phyloP scores from a whole-genome alignment of 2,329 filamentous ascomycete species.

The Ophiocordyceps australis region DNA sequence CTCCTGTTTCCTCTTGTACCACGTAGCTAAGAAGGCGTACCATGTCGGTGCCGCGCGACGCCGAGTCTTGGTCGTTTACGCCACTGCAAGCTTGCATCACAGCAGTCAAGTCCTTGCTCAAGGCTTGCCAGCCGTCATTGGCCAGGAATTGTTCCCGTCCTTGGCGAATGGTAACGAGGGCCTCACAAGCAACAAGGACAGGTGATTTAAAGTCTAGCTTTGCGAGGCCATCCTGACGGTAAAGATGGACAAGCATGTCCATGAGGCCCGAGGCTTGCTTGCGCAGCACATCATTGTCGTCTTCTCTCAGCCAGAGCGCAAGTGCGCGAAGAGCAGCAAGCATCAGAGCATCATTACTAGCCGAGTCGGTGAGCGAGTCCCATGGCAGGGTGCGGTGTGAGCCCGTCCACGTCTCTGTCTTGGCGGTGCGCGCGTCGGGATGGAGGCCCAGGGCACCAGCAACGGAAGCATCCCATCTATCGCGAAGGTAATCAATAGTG shows the following conservation, averaged over 20 bases:
- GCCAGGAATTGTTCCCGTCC: conserved; percentile 28
- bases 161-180: conserved; percentile 27
- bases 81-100: conserved; percentile 18
- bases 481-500: conserved; percentile 46
- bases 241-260: conserved; percentile 47
- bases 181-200: conserved; percentile 40
- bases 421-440: conserved; percentile 29
- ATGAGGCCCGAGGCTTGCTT: conserved; percentile 37
- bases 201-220: conserved; percentile 36
- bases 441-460: conserved; percentile 44
- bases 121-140: conserved; percentile 33
- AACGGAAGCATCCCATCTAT: conserved; percentile 51
- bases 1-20: conserved; percentile 24
- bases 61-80: conserved; percentile 8
- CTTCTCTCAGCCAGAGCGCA: conserved; percentile 50
- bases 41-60: conserved; percentile 32
- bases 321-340: conserved; percentile 38
- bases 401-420: conserved; percentile 24
- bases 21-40: conserved; percentile 35
- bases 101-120: conserved; percentile 28
- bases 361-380: conserved; percentile 32
- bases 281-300: conserved; percentile 40
- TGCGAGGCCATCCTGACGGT: conserved; percentile 18
- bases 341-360: conserved; percentile 36
- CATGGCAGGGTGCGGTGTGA: conserved; percentile 32